Conservation (phyloP, 257 asterid genomes). For the Capsicum pubescens region DNA sequence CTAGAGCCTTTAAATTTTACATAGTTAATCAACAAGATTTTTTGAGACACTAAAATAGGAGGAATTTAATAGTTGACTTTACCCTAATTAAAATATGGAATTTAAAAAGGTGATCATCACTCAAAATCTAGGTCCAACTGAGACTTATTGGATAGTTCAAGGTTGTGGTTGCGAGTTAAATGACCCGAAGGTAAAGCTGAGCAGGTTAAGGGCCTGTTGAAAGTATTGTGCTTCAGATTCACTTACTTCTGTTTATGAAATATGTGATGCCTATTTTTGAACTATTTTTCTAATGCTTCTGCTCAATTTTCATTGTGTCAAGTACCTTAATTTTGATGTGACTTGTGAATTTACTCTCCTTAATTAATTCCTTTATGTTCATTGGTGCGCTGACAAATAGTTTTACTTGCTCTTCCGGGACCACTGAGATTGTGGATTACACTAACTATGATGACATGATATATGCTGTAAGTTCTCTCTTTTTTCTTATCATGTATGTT, state of each 20-base stretch:
- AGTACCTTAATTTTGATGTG: neutral
- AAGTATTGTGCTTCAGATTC: neutral
- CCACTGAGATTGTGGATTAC: constrained; percentile 91
- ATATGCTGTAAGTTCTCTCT: constrained; percentile 75
- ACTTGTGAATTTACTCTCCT: neutral
- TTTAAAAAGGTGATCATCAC: neutral
- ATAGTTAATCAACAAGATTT: neutral
- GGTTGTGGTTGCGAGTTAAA: neutral
- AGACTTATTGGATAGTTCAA: neutral
- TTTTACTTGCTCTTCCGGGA: constrained; percentile 47
- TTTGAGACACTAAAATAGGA: too few species aligned
- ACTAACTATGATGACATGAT: constrained; percentile 86
- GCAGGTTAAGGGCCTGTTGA: neutral
- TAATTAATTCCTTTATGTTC: neutral
- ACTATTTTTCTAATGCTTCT: neutral
- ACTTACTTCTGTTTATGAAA: neutral
- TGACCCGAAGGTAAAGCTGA: neutral
- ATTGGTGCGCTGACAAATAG: neutral
- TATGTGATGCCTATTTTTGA: neutral
- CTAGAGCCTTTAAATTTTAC: neutral
- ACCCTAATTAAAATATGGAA: neutral
- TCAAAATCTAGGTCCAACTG: neutral
- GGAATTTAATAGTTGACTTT: neutral
- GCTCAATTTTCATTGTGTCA: neutral
- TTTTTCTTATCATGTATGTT: neutral